These are phyloP conservation scores for Anastatica hierochuntica DNA, from an alignment of 345 rosid species.

Conservation along the genomic window DNA sequence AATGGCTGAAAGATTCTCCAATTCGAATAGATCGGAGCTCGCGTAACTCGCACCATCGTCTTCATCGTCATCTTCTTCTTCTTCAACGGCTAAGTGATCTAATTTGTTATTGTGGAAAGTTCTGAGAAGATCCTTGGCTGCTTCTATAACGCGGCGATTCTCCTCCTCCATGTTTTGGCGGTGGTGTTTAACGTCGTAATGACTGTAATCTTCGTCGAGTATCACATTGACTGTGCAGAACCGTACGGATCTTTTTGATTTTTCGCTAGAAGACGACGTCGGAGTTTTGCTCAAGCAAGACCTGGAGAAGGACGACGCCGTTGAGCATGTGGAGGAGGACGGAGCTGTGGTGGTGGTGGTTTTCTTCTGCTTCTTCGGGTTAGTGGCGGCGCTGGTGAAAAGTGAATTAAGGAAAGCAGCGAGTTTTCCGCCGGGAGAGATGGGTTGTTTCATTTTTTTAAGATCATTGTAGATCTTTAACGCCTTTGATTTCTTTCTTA, in stretches of 20 bases:
- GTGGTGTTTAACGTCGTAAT: constrained; percentile 9
- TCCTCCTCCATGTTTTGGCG: constrained; percentile 36
- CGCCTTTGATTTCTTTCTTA: constrained; percentile 69
- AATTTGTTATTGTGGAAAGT: constrained; percentile 51
- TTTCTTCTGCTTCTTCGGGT: constrained; percentile 39
- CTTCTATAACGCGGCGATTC: constrained; percentile 50
- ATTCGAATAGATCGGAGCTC: constrained; percentile 88
- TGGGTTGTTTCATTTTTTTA: constrained; percentile 76
- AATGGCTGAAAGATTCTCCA: constrained; percentile 72
- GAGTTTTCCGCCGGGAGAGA: constrained; percentile 79
- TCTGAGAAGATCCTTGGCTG: constrained; percentile 55
- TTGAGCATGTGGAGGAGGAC: constrained; percentile 40
- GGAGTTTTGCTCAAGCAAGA: constrained; percentile 72
- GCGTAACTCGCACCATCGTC: constrained; percentile 70
- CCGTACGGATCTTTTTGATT: constrained; percentile 56
- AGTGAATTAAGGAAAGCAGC: constrained; percentile 75
- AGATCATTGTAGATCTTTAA: constrained; percentile 71
- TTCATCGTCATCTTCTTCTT: constrained; percentile 29
- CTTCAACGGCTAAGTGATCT: constrained; percentile 15
- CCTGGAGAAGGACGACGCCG: constrained; percentile 79
- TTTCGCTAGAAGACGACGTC: constrained; percentile 32
- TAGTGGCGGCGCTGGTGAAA: constrained; percentile 37
- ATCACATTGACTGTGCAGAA: constrained; percentile 71
- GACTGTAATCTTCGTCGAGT: constrained; percentile 48
- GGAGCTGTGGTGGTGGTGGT: background rate